Evolutionary conservation across 2,329 filamentous ascomycete genomes (phyloP), one percentile per base, ranked within the genome.

Genomic region (Aspergillus awamori): DNA sequence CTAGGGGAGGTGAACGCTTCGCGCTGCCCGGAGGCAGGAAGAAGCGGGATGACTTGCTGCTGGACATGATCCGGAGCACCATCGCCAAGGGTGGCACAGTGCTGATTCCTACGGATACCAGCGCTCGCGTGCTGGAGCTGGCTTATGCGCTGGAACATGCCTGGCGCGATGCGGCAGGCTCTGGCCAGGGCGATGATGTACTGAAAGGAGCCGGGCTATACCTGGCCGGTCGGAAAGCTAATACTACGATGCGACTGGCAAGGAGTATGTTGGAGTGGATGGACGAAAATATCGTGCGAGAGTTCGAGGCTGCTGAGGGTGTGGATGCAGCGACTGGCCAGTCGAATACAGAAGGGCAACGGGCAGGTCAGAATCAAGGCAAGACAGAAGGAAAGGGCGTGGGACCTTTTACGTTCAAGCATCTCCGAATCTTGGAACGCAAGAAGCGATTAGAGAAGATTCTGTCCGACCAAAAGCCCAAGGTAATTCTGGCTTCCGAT

Each of bases 181-280:
- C 82, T 24, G 78, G 81, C 8, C 83, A 84, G 24, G 83, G 83
- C 22, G 80, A 80, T 2, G 80, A 80, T 64, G 72, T 80, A 1
- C 76, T 87, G 47, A 82, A 80, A 65, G 78, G 77, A 30, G 80
- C 84, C 8, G 82, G 80, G 53, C 81, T 97, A 0, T 97, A 93
- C 72, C 82, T 99, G 47, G 94, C 93, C 0, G 93, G 93, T 41
- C 89, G 89, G 61, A 96, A 92, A 63, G 90, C 92, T 65, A 89
- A 91, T 60, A 93, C 92, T 64, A 96, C 93, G 0, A 91, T 98
- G 83, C 86, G 92, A 56, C 92, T 97, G 67, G 91, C 94, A 26
- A 86, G 93, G 67, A 97, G 94, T 75, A 96, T 99, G 91, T 82
- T 99, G 33, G 95, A 99, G 73, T 99, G 95, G 95, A 98, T 99